Evolutionary conservation across 331 rosid genomes (phyloP).

Genomic region (Quercus tomentella): DNA sequence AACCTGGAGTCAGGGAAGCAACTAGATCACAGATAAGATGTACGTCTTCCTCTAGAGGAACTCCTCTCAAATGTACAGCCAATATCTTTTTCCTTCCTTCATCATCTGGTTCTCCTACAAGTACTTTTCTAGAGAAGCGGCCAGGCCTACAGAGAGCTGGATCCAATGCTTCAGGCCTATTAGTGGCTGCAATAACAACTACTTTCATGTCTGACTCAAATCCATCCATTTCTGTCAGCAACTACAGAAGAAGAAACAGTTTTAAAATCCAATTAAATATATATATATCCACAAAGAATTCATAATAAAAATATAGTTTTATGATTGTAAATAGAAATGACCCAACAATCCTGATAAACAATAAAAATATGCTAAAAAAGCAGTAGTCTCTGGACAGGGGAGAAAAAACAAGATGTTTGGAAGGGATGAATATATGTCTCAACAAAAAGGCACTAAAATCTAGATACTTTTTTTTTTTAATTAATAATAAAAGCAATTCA

Average conservation of each 20-base stretch:
- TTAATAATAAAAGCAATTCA: neutral
- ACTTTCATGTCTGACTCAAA: constrained; percentile 87
- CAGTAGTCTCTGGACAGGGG: neutral
- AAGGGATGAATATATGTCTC: neutral
- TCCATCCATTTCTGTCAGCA: constrained; percentile 99
- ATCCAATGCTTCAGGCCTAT: constrained; percentile 90
- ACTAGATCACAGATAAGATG: constrained; percentile 63
- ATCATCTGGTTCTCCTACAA: constrained; percentile 90
- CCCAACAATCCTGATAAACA: neutral
- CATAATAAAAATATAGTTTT: neutral
- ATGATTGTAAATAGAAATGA: constrained; percentile 5
- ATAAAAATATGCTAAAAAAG: neutral
- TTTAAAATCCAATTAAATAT: constrained; percentile 5
- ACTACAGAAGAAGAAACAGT: constrained; percentile 36
- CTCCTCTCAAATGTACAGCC: constrained; percentile 91
- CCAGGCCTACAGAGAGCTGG: constrained; percentile 95
- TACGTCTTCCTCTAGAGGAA: constrained; percentile 81
- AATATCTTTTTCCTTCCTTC: constrained; percentile 91
- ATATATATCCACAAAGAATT: neutral
- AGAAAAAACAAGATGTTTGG: neutral
- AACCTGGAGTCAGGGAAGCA: constrained; percentile 81
- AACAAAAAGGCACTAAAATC: neutral
- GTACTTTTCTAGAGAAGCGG: constrained; percentile 91
- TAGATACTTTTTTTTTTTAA: no score
- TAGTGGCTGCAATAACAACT: constrained; percentile 91